Base-by-base conservation (phyloP, 2,329 filamentous ascomycete genomes). In the Akanthomyces uredinophilus region DNA sequence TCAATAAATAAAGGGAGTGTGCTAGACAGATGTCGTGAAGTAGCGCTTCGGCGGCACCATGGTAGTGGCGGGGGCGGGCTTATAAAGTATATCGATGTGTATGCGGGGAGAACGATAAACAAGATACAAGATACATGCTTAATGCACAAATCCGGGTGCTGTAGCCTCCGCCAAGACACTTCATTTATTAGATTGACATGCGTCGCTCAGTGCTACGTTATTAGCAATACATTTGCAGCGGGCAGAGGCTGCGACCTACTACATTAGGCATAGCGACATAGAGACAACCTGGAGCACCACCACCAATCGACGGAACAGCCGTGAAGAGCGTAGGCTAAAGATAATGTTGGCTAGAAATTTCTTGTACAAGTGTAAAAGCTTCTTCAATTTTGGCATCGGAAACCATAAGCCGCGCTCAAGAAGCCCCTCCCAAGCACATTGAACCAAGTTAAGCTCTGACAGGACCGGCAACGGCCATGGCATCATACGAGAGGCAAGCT, bases 91-190 rank as follows among this genome's bases (percentile, higher is more conserved):
- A n/a, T 16, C 41, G 16, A 20, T 5, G 32, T 8, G 32, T 5
- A 8, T 35, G 32, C 32, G 32, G 32, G 7, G 41, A 20, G 7
- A 18, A 35, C 49, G 47, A n/a, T 32, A 35, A 1, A 14, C 29
- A 51, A 35, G 22, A 35, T 2, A 14, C 29, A 51, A 35, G 22
- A 35, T 51, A 35, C 49, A 35, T 35, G 18, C 29, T 51, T 51
- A 13, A 54, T 8, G 11, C 4, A 27, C 16, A 27, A 5, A 43
- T 4, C 13, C 52, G 52, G 52, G 52, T 55, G 52, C 52, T 44
- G 52, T 55, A 55, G 52, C 52, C 52, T 55, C 22, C 43, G 52
- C 52, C 52, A 55, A 55, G 52, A 32, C 22, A 52, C 10, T 29
- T 32, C 16, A 43, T 27, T 14, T 20, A 44, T 20, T n/a, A 14